Evolutionary conservation across 805 yeast genomes (phyloP).

Genomic region (Tetrapisispora iriomotensis): DNA sequence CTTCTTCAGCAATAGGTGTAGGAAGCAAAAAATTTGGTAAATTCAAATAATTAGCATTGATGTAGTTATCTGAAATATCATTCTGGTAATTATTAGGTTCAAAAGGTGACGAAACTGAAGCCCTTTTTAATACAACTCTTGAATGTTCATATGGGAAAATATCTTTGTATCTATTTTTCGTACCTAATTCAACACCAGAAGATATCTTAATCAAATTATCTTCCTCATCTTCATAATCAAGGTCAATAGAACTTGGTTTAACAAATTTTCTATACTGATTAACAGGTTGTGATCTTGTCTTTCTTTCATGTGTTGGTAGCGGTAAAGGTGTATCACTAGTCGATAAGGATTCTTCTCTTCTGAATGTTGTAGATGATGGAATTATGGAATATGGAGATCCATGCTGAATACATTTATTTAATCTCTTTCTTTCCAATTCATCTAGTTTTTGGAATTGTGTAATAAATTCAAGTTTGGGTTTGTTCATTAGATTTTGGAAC

Average conservation of each 20-base stretch:
- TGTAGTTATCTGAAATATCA: constrained; percentile 44
- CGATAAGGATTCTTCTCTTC: background rate
- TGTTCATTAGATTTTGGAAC: constrained; percentile 32
- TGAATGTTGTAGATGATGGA: background rate
- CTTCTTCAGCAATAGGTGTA: no score
- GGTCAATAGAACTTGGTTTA: background rate
- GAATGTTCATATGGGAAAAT: constrained; percentile 82
- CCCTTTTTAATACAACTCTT: constrained; percentile 49
- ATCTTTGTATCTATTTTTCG: constrained; percentile 80
- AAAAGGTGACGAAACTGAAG: background rate
- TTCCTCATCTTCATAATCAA: constrained; percentile 16
- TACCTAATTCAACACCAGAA: constrained; percentile 72
- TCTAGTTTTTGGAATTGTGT: constrained; percentile 60
- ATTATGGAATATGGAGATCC: background rate
- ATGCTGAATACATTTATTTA: constrained; percentile 30
- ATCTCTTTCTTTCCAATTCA: constrained; percentile 54
- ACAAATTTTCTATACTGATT: background rate
- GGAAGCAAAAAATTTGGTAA: constrained; percentile 8
- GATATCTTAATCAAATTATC: constrained; percentile 35
- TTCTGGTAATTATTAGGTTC: background rate
- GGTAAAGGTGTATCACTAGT: background rate
- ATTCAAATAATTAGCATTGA: constrained; percentile 72
- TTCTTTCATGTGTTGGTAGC: constrained; percentile 7
- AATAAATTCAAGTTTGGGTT: constrained; percentile 23
- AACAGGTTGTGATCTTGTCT: constrained; percentile 19